Evolutionary conservation across 1,284 basidiomycete species (phyloP), one percentile per base, ranked within the genome.

Genomic region (Stygiomarasmius scandens): DNA sequence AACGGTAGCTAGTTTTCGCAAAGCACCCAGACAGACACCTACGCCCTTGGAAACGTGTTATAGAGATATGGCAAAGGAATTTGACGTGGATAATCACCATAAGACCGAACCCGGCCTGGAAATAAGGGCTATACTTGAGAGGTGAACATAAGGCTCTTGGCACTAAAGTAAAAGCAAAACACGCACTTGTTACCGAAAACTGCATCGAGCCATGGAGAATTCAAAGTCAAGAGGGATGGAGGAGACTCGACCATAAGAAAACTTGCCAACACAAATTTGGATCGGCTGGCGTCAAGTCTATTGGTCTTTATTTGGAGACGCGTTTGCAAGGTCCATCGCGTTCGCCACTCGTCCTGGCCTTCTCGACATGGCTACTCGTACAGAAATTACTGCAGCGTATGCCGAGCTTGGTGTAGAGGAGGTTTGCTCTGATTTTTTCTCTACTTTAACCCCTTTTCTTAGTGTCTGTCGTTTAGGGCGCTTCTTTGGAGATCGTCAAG

Each of bases 81-180:
- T 27, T 19, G 36, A 38, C 46, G 41, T 34, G 20, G 16, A 34
- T 12, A 25, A 12, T 20, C 62, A 95, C 95, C 94, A 97, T 96
- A 20, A 98, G 83, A 48, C 95, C 96, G 63, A 96, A 96, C 24
- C 95, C 96, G 51, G 96, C 96, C 67, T 95, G 93, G 66, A 98
- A 98, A 75, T 93, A 95, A 34, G 94, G 95, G 70, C 95, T 98
- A 64, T 66, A 68, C 75, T 79, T 77, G 47, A 41, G n/a, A 67
- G 71, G 12, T 66, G 57, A 61, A 54, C 65, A 63, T 57, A 49
- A 53, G 38, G 49, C 55, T 57, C 50, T 48, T 45, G 27, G 63
- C n/a, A 47, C 43, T n/a, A n/a, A n/a, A n/a, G 11, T 12, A 27
- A 14, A 34, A 16, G n/a, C 46, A 24, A 45, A 43, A 25, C 24